phyloP scores from a whole-genome alignment of 306 rosid species.

The Dalbergia cochinchinensis region DNA sequence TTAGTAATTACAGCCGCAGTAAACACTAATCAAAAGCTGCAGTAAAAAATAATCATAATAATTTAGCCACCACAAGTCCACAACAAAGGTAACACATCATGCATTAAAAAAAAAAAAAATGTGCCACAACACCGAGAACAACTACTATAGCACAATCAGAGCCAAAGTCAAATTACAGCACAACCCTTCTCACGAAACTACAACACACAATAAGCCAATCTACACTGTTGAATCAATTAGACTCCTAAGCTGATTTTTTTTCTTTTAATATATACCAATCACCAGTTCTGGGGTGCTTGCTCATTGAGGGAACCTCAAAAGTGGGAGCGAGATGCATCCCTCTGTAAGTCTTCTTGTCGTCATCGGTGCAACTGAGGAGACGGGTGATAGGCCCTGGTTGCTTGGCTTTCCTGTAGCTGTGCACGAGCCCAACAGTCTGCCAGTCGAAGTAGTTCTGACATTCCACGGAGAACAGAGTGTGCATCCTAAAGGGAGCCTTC shows the following conservation, averaged over 20 bases:
- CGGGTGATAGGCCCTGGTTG: conserved; percentile 98
- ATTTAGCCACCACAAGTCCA: conserved; percentile 8
- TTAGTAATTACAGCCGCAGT: background rate
- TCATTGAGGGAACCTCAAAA: conserved; percentile 94
- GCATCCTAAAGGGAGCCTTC: conserved; percentile 74
- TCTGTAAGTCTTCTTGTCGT: conserved; percentile 83
- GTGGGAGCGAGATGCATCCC: conserved; percentile 99
- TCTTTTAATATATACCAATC: too few species aligned
- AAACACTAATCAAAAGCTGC: conserved; percentile 21
- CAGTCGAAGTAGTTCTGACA: conserved; percentile 99
- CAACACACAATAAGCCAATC: conserved; percentile 10
- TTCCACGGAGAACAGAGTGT: conserved; percentile 96
- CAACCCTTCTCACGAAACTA: too few species aligned
- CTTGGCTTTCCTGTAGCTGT: conserved; percentile 78
- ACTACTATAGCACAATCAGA: conserved; percentile 11
- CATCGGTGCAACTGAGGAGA: conserved; percentile 91
- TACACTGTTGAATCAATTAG: conserved; percentile 3
- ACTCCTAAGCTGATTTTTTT: conserved; percentile 16
- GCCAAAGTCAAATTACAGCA: background rate
- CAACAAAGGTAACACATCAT: background rate
- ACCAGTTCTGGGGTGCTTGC: conserved; percentile 96
- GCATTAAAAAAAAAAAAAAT: background rate
- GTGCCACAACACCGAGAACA: background rate
- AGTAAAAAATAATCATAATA: background rate
- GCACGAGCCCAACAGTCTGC: conserved; percentile 96